Conservation (phyloP, 192 early-diverging fungal species). For the Coemansia brasiliensis region DNA sequence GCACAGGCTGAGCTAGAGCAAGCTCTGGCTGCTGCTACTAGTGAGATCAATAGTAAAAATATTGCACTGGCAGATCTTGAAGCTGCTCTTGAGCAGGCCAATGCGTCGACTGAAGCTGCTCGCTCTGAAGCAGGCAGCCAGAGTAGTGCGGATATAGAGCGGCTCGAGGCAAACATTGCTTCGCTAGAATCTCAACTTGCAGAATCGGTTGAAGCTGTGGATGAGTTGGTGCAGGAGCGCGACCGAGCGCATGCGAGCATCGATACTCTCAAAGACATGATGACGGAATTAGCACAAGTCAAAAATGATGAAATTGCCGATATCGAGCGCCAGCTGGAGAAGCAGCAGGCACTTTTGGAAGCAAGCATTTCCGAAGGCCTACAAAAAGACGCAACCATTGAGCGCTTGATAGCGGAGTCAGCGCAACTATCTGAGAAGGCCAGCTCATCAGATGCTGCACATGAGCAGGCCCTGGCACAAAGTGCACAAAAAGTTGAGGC, state of each 20-base stretch:
- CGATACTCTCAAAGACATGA: constrained; percentile 41
- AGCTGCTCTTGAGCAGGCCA: constrained; percentile 34
- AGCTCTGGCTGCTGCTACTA: constrained; percentile 13
- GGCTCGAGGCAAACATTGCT: not conserved
- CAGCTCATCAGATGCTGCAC: not conserved
- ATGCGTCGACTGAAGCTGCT: constrained; percentile 10
- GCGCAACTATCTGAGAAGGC: constrained; percentile 1
- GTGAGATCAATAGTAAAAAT: constrained; percentile 29
- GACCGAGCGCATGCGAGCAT: constrained; percentile 21
- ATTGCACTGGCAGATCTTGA: constrained; percentile 27
- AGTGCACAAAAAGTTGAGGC: not conserved
- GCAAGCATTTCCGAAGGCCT: constrained; percentile 21
- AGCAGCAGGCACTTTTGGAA: constrained; percentile 26
- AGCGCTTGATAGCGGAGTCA: constrained; percentile 16
- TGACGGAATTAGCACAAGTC: constrained; percentile 45
- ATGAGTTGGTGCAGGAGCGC: constrained; percentile 18
- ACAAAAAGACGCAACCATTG: constrained; percentile 34
- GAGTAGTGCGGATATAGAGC: constrained; percentile 4
- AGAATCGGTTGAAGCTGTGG: constrained; percentile 4
- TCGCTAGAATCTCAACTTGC: constrained; percentile 10
- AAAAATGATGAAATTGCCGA: constrained; percentile 46
- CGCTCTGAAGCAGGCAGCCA: constrained; percentile 12
- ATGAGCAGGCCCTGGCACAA: constrained; percentile 1
- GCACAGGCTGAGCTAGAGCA: constrained; percentile 36
- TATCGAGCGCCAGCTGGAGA: constrained; percentile 20